Percentiles rank a stretch among this genome's conserved stretches.
These are phyloP conservation scores for Ilyonectria sp. DNA, from an alignment of 2,329 filamentous ascomycete genomes.

Conservation along the genomic window DNA sequence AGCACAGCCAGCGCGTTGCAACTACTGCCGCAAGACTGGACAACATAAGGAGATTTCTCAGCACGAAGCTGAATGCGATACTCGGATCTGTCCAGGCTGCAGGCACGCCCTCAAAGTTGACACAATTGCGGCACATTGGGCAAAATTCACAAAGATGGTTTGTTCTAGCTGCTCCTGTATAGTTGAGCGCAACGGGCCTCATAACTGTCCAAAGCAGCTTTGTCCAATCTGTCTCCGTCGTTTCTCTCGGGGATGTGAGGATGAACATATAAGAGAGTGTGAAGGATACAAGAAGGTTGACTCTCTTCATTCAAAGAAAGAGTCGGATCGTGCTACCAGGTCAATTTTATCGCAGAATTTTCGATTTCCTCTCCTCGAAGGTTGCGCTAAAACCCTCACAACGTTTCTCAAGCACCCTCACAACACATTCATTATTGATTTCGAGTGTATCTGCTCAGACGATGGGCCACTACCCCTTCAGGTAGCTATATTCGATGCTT, in stretches of 20 bases:
- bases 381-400: slow-evolving; percentile 8
- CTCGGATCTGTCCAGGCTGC: slow-evolving; percentile 16
- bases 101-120: slow-evolving; percentile 8
- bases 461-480: slow-evolving; percentile 13
- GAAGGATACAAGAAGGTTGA: slow-evolving; percentile 18
- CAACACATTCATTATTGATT: slow-evolving; percentile 16
- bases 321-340: slow-evolving; percentile 11
- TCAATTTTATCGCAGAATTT: slow-evolving; percentile 9
- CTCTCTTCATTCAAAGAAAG: slow-evolving; percentile 8
- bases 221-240: slow-evolving; percentile 17
- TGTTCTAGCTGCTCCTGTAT: slow-evolving; percentile 16
- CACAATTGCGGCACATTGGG: slow-evolving; percentile 22
- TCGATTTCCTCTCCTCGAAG: slow-evolving; percentile 8
- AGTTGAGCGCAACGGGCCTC: slow-evolving; percentile 12
- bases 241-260: slow-evolving; percentile 15
- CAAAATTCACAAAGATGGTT: slow-evolving; percentile 16
- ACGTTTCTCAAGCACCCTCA: slow-evolving; percentile 11
- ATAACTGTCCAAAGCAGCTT: slow-evolving; percentile 15
- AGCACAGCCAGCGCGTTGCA: slow-evolving; percentile 23
- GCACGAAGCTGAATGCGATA: slow-evolving; percentile 23
- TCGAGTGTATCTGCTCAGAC: slow-evolving; percentile 4
- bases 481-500: slow-evolving; percentile 12
- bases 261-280: slow-evolving; percentile 16
- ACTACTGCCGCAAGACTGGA: slow-evolving; percentile 14
- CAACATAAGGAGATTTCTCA: slow-evolving; percentile 17